A percentile compares a stretch with the other conserved stretches of the same genome.
phyloP scores from a whole-genome alignment of 805 yeast genomes.

The Hanseniaspora mollemarum region DNA sequence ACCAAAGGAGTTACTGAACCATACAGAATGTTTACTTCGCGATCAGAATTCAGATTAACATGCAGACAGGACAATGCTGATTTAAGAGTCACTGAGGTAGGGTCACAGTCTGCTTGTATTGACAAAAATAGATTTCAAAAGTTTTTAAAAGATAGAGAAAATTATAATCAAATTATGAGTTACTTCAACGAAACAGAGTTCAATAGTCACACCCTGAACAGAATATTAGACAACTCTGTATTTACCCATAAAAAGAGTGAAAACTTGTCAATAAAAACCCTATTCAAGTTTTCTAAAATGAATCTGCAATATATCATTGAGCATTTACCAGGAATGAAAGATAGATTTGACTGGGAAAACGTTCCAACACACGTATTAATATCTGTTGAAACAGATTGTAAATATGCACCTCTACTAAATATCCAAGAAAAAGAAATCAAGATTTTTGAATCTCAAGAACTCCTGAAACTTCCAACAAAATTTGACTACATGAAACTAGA shows the following conservation, averaged over 20 bases:
- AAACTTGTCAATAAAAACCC: slow-evolving; percentile 56
- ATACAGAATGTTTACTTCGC: slow-evolving; percentile 92
- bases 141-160: slow-evolving; percentile 35
- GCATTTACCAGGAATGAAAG: slow-evolving; percentile 32
- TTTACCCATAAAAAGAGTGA: slow-evolving; percentile 45
- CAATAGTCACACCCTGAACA: slow-evolving; percentile 56
- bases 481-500: slow-evolving; percentile 49
- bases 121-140: slow-evolving; percentile 44
- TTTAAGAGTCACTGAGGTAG: slow-evolving; percentile 60
- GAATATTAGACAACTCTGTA: slow-evolving; percentile 31
- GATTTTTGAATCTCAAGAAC: slow-evolving; percentile 79
- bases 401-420: slow-evolving; percentile 66
- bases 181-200: slow-evolving; percentile 37
- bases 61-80: slow-evolving; percentile 94
- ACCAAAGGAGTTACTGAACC: slow-evolving; percentile 97
- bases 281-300: slow-evolving; percentile 46
- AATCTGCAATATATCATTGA: slow-evolving; percentile 24
- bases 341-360: slow-evolving; percentile 20
- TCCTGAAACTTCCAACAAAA: slow-evolving; percentile 53
- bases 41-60: slow-evolving; percentile 85
- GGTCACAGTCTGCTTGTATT: slow-evolving; percentile 56
- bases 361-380: slow-evolving; percentile 39
- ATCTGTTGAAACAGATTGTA: slow-evolving; percentile 66
- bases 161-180: slow-evolving; percentile 36
- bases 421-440: slow-evolving; percentile 60